Evolutionary conservation across 257 asterid species (phyloP), one percentile per base, ranked within the genome.

Genomic region (Solanum bulbocastanum): DNA sequence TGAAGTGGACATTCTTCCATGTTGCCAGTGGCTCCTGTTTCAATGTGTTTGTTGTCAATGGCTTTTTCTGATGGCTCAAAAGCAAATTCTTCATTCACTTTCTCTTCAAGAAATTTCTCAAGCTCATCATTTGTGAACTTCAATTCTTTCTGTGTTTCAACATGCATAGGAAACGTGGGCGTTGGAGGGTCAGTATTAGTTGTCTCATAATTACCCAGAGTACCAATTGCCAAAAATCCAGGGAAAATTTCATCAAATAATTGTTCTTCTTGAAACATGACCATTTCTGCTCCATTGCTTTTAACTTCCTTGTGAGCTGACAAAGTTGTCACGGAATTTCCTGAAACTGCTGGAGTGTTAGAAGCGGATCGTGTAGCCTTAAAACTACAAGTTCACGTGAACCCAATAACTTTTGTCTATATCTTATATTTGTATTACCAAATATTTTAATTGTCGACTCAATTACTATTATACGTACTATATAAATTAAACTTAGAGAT

Each of bases 161-260:
- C 88, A n/a, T 89, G 87, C 88, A 85, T 86, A 4, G 93, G 90
- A 78, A 96, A 92, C 46, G 95, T 93, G 81, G 98, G 98, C 76
- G 99, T 93, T 75, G 98, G 92, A 86, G 97, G 95, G 75, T 93
- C 88, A 87, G 91, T 89, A 87, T 85, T 81, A 68, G 81, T 86
- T 86, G 92, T 87, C 87, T 94, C 52, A 44, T 88, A 88, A 65
- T 78, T 40, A 12, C 98, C 98, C 8, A 96, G 92, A 90, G 98
- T 96, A 36, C 98, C 98, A 89, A 96, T 96, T 88, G 99, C 91
- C 83, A 96, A 98, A 89, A 96, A 94, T n/a, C 95, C 96, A 89
- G 75, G 91, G 87, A 94, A 95, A 81, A 93, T 89, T 87, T 95
- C 96, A 72, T 35, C 96, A 40, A 40, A 40, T 39, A 39, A 39